Percentiles rank a stretch among this genome's conserved stretches.
Conservation (phyloP, 306 rosid species). For the Sechiopsis laciniata region DNA sequence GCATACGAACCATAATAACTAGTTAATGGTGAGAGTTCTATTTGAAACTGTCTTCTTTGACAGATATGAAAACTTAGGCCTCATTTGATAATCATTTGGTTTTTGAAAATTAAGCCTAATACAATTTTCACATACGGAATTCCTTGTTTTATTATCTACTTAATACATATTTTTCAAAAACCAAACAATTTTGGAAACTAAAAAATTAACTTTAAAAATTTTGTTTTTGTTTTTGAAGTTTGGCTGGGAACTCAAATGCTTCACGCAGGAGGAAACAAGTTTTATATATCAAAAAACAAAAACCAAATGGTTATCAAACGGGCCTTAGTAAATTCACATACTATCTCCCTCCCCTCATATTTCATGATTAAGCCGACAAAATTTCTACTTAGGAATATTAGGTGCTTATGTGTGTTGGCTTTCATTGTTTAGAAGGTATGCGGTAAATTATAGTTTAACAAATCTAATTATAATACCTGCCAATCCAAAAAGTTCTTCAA, state of each 20-base stretch:
- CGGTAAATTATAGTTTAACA: constrained; percentile 9
- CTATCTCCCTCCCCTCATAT: neutral
- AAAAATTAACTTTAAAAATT: no score
- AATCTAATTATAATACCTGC: constrained; percentile 53
- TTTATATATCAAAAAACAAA: no score
- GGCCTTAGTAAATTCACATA: neutral
- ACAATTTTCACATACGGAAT: no score
- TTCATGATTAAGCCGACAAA: neutral
- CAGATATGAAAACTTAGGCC: neutral
- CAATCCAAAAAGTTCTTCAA: constrained; percentile 50
- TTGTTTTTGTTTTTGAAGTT: no score
- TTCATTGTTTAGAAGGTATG: constrained; percentile 5
- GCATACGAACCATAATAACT: neutral
- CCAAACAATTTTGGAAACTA: no score
- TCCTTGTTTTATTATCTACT: no score
- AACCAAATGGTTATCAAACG: no score
- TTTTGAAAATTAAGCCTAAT: no score
- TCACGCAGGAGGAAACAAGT: no score
- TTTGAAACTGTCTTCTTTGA: neutral
- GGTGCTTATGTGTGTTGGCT: neutral
- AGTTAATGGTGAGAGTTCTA: neutral
- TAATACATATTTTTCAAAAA: no score
- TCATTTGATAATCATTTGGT: no score
- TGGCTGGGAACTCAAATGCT: no score
- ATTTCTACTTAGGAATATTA: neutral